Percentiles rank a stretch among this genome's conserved stretches.
Conservation (phyloP, 2,329 filamentous ascomycete species). For the Trichoderma polysporum region DNA sequence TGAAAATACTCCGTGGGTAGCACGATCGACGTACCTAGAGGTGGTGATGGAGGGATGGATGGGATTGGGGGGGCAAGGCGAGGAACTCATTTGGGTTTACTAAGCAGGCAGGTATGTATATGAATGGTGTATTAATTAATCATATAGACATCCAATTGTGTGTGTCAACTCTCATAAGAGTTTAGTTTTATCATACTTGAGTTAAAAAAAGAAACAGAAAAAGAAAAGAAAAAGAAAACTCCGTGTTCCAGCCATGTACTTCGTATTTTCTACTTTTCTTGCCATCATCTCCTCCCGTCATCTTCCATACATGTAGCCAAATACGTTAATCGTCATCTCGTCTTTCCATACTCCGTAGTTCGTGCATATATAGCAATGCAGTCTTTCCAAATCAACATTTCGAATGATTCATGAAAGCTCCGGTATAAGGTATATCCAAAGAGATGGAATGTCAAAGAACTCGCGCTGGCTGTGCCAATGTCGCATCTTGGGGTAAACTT, state of each 20-base stretch:
- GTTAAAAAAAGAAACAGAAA: not conserved
- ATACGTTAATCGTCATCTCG: not conserved
- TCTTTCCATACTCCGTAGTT: not conserved
- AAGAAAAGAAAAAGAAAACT: not conserved
- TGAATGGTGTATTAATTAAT: not conserved
- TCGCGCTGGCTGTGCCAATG: not conserved
- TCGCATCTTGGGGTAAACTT: not conserved
- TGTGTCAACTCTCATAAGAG: not conserved
- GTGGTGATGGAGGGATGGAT: not conserved
- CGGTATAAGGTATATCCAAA: not conserved
- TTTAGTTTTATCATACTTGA: no score
- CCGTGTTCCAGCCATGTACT: not conserved
- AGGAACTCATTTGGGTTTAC: not conserved
- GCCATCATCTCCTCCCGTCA: not conserved
- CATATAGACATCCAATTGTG: no score
- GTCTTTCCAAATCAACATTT: not conserved
- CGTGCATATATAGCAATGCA: not conserved
- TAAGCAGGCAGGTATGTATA: not conserved
- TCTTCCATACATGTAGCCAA: not conserved
- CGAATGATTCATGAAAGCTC: not conserved
- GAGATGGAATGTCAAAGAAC: not conserved
- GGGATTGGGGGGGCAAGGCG: not conserved
- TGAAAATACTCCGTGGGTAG: not conserved
- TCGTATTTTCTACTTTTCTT: no score
- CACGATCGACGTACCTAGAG: not conserved